Percentiles rank a stretch among this genome's conserved stretches.
Evolutionary conservation across 192 early-diverging fungal species (phyloP).

Genomic region (Coemansia javaensis): DNA sequence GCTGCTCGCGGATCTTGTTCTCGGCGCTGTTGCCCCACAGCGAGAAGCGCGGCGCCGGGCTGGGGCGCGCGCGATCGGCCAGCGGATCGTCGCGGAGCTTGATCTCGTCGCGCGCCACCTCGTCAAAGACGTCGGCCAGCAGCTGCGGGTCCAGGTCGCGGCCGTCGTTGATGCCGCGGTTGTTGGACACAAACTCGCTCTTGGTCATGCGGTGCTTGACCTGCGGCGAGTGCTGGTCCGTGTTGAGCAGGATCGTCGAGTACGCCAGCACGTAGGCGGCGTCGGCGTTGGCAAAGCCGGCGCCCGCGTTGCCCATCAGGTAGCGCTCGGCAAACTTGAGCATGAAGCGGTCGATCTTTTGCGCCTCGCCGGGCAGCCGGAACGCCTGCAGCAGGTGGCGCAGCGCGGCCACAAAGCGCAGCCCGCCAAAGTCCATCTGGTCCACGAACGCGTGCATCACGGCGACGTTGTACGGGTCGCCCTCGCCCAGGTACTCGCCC

Average conservation of each 20-base stretch:
- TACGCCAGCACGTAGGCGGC: conserved; percentile 91
- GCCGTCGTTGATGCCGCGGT: conserved; percentile 90
- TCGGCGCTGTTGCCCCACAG: conserved; percentile 41
- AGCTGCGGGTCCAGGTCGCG: conserved; percentile 68
- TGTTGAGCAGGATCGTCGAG: conserved; percentile 91
- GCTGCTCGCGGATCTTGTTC: conserved; percentile 53
- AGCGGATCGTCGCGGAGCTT: conserved; percentile 85
- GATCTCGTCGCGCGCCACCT: conserved; percentile 81
- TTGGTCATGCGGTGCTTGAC: conserved; percentile 83
- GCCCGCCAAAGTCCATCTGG: conserved; percentile 70
- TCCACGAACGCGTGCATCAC: conserved; percentile 99
- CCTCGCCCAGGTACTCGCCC: conserved; percentile 92
- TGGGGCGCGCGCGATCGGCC: conserved; percentile 30
- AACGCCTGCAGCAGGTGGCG: conserved; percentile 82
- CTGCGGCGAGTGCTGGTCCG: conserved; percentile 84
- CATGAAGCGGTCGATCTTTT: conserved; percentile 98
- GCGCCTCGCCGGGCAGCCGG: conserved; percentile 87
- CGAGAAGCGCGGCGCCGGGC: conserved; percentile 36
- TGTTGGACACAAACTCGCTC: conserved; percentile 82
- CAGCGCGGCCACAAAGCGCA: conserved; percentile 76
- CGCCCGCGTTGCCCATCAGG: conserved; percentile 71
- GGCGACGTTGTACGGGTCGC: conserved; percentile 83
- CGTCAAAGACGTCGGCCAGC: conserved; percentile 72
- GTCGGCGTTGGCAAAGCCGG: conserved; percentile 82
- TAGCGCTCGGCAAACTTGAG: conserved; percentile 95